Conservation (phyloP, 768 basidiomycete species). For the Daedalea quercina region DNA sequence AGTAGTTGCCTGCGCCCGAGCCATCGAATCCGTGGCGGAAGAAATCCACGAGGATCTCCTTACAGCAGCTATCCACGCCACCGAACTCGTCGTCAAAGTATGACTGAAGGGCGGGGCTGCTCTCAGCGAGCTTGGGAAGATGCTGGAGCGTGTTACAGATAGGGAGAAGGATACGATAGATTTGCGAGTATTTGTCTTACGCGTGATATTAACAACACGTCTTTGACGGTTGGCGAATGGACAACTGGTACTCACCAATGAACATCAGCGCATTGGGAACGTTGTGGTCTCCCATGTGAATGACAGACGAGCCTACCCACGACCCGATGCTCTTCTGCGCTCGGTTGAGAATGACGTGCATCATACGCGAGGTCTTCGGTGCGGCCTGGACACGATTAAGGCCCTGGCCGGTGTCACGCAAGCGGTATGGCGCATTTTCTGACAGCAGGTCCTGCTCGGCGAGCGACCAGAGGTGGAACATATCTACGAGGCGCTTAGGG, state of each 20-base stretch:
- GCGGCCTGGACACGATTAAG: slow-evolving; percentile 83
- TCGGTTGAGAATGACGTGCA: slow-evolving; percentile 81
- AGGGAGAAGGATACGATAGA: slow-evolving; percentile 83
- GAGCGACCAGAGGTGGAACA: slow-evolving; percentile 83
- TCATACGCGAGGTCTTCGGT: slow-evolving; percentile 86
- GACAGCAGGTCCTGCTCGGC: slow-evolving; percentile 80
- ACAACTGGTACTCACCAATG: slow-evolving; percentile 41
- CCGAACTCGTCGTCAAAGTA: slow-evolving; percentile 85
- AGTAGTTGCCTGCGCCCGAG: slow-evolving; percentile 87
- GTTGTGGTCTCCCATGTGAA: slow-evolving; percentile 86
- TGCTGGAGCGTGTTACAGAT: slow-evolving; percentile 78
- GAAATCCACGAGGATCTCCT: slow-evolving; percentile 76
- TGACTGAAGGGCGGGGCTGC: slow-evolving; percentile 60
- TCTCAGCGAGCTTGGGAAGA: slow-evolving; percentile 52
- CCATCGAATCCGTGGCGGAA: slow-evolving; percentile 87
- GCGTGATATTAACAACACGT: background rate
- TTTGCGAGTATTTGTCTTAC: slow-evolving; percentile 84
- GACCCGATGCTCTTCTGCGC: slow-evolving; percentile 75
- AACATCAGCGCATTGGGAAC: slow-evolving; percentile 83
- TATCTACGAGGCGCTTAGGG: slow-evolving; percentile 40
- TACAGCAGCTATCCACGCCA: slow-evolving; percentile 57
- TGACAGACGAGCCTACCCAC: slow-evolving; percentile 84
- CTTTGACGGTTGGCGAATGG: background rate
- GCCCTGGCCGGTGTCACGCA: slow-evolving; percentile 88
- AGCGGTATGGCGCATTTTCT: slow-evolving; percentile 65